Conservation (phyloP, 305 asterid species). For the Solanum aculeatissimum region DNA sequence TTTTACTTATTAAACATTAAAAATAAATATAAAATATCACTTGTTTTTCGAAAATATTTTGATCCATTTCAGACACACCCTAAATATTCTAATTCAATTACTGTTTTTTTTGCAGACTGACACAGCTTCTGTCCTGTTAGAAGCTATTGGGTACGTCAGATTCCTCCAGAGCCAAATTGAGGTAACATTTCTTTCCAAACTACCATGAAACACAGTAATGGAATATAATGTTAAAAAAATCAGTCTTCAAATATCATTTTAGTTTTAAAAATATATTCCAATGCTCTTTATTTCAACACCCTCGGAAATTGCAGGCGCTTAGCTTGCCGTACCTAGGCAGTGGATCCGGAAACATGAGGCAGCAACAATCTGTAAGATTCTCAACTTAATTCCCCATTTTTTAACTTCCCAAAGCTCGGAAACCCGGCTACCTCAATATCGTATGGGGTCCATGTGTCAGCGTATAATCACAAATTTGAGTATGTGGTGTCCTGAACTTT, state of each 20-base stretch:
- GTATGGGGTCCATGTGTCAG: not conserved
- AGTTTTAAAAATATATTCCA: not conserved
- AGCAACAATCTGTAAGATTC: constrained; percentile 30
- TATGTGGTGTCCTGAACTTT: not conserved
- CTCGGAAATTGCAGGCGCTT: constrained; percentile 51
- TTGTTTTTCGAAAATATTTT: not conserved
- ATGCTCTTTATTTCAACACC: constrained; percentile 2
- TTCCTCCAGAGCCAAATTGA: constrained; percentile 82
- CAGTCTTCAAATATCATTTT: not conserved
- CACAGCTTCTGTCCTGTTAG: constrained; percentile 86
- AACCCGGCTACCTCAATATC: too few relatives aligned
- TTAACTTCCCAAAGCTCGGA: not conserved
- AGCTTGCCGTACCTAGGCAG: constrained; percentile 54
- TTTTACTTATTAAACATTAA: not conserved
- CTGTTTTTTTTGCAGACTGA: constrained; percentile 82
- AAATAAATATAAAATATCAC: not conserved
- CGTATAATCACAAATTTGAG: not conserved
- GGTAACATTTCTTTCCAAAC: constrained; percentile 36
- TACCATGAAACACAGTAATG: constrained; percentile 8
- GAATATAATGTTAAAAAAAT: not conserved
- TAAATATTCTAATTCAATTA: not conserved
- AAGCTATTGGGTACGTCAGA: constrained; percentile 79
- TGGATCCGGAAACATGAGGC: constrained; percentile 31
- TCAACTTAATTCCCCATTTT: not conserved
- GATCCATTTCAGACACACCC: not conserved